Evolutionary conservation across 169 alveolate species (phyloP), one percentile per base, ranked within the genome.

Genomic region (Ichthyophthirius multifiliis): DNA sequence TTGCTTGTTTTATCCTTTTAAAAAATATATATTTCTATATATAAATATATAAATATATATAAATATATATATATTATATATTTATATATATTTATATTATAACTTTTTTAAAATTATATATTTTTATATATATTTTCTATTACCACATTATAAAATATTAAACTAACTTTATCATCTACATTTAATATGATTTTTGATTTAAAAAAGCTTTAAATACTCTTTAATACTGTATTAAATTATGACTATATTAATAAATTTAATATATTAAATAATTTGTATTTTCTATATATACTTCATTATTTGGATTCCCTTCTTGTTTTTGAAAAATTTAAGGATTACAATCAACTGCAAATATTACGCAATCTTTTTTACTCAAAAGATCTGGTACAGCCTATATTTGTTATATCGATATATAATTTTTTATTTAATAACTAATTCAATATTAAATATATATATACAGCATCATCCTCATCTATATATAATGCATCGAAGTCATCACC

Each of bases 171-270:
- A 79, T 95, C 98, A 62, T 91, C 88, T 48, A 89, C 94, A 82
- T 87, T 88, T 18, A 96, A 65, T 20, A 95, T 89, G 41, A 95
- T 91, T 90, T 93, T 95, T 20, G 94, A 84, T 84, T 95, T 95
- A 83, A 95, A 76, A 78, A 91, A 95, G 65, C 89, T 76, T 43
- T 65, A 65, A 18, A 78, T 65, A 4, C 87, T 90, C 15, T 74
- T 30, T 5, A 90, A 62, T 13, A 90, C 77, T 37, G 64, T 46
- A 5, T 47, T 44, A 15, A 90, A 63, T 9, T 71, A 76, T 12
- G 85, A 39, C 77, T 67, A 16, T 13, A 67, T 32, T 32, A 55
- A 12, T 20, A 55, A 55, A 4, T 12, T 15, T 9, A 12, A 55
- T 12, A 4, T n/a, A n/a, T 5, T 55, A 20, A 6, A 6, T 55